phyloP scores from a whole-genome alignment of 768 basidiomycete species.

The Tylopilus vinaceipallidus region DNA sequence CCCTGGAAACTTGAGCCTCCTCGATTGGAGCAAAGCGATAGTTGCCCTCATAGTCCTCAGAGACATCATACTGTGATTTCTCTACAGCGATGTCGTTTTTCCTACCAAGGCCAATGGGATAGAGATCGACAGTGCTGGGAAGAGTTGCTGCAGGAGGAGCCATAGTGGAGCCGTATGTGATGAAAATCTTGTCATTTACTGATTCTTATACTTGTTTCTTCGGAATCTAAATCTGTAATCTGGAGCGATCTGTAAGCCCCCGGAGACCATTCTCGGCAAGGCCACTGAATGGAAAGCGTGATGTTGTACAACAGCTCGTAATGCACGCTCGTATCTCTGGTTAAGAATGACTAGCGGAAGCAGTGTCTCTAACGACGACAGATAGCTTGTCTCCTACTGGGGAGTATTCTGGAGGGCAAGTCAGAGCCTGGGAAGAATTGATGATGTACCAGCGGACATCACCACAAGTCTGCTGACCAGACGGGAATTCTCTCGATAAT shows the following conservation, averaged over 20 bases:
- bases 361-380: not conserved
- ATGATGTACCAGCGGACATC: too few relatives aligned
- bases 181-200: not conserved
- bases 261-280: not conserved
- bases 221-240: not conserved
- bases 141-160: slow-evolving; percentile 37
- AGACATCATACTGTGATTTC: slow-evolving; percentile 18
- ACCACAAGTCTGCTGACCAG: too few relatives aligned
- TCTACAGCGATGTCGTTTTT: slow-evolving; percentile 16
- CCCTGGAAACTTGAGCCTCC: slow-evolving; percentile 72
- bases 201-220: slow-evolving; percentile 2
- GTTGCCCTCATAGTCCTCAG: slow-evolving; percentile 50
- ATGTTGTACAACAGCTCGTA: not conserved
- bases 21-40: slow-evolving; percentile 73
- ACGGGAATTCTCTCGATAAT: too few relatives aligned
- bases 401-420: too few relatives aligned
- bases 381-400: too few relatives aligned
- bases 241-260: not conserved
- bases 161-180: slow-evolving; percentile 28
- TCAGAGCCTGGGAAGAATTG: too few relatives aligned
- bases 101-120: slow-evolving; percentile 22
- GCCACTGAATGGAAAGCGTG: too few relatives aligned
- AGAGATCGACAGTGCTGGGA: slow-evolving; percentile 20
- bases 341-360: too few relatives aligned
- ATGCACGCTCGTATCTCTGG: not conserved